Base-by-base conservation (phyloP, 768 basidiomycete genomes). In the Sporobolomyces pararoseus region DNA sequence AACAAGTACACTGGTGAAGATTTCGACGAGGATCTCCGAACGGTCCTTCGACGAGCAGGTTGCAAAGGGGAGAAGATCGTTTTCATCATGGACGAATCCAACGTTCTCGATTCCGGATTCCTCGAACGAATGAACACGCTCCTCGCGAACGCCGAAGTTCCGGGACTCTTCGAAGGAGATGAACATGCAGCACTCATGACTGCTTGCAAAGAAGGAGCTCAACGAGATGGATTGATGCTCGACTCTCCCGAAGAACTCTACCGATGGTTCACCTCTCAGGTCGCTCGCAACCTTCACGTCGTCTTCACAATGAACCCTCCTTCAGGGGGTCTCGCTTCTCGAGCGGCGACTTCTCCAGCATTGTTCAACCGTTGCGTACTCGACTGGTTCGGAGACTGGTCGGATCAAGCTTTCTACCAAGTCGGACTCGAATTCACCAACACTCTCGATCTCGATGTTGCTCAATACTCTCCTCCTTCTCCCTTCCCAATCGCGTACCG, bases 41-140 rank as follows among this genome's bases (percentile, higher is more conserved):
- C 87, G 0, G 96, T 99, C 7, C 86, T 99, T 44, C 90, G 96
- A 51, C 88, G 96, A 42, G 84, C 95, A 10, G 96, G 96, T 9
- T 97, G 93, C 83, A 99, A 98, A 78, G 93, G 93, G 75, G 96
- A 99, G 81, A 98, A 98, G 81, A 89, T 99, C 57, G 97, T 93
- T 79, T 99, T 99, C 84, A 98, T 99, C 82, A 97, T 99, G 96
- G 96, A 99, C 79, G 96, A 99, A 79, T 98, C 96, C 5, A 98
- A 99, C 76, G 96, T 98, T 17, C 88, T 98, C 37, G 96, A 99
- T 79, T 95, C 96, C 17, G 96, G 96, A 53, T 99, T 99, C 84
- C 82, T 99, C 73, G 96, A 99, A 79, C 87, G 96, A n/a, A 98
- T 99, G 95, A 99, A 99, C 79, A 99, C 96, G 0, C 85, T 99